Evolutionary conservation across 2,329 filamentous ascomycete genomes (phyloP).

Genomic region (Botrytis hyacinthi): DNA sequence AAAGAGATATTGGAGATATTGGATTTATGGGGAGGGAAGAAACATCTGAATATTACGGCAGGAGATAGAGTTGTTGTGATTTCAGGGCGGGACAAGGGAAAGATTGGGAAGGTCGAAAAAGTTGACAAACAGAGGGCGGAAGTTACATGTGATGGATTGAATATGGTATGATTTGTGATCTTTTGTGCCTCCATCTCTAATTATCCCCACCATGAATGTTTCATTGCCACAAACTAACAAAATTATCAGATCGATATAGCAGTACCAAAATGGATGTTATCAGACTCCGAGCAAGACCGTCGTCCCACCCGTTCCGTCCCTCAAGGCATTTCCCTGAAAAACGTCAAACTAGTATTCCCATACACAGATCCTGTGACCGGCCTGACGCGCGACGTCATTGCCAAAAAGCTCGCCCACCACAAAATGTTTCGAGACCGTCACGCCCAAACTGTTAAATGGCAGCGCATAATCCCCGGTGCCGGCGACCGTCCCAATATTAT

Average conservation of each 20-base stretch:
- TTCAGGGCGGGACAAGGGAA: slow-evolving; percentile 75
- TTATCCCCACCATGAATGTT: neutral
- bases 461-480: slow-evolving; percentile 63
- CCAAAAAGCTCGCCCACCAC: slow-evolving; percentile 64
- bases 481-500: slow-evolving; percentile 54
- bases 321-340: slow-evolving; percentile 57
- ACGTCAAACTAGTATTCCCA: slow-evolving; percentile 79
- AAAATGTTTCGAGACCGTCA: slow-evolving; percentile 51
- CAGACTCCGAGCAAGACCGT: slow-evolving; percentile 41
- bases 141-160: slow-evolving; percentile 60
- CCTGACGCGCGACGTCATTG: slow-evolving; percentile 68
- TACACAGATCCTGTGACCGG: slow-evolving; percentile 65
- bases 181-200: neutral
- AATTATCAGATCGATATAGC: slow-evolving; percentile 43
- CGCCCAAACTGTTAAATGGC: slow-evolving; percentile 49
- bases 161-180: slow-evolving; percentile 53
- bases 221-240: neutral
- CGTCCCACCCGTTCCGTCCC: slow-evolving; percentile 41
- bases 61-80: slow-evolving; percentile 82
- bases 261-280: slow-evolving; percentile 44
- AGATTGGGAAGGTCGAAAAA: slow-evolving; percentile 69
- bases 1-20: slow-evolving; percentile 37
- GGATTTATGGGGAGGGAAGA: slow-evolving; percentile 39
- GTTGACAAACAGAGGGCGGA: slow-evolving; percentile 56
- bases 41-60: slow-evolving; percentile 58